Evolutionary conservation across 108 stramenopile genomes (phyloP).

Genomic region (Cyclotella atomus): DNA sequence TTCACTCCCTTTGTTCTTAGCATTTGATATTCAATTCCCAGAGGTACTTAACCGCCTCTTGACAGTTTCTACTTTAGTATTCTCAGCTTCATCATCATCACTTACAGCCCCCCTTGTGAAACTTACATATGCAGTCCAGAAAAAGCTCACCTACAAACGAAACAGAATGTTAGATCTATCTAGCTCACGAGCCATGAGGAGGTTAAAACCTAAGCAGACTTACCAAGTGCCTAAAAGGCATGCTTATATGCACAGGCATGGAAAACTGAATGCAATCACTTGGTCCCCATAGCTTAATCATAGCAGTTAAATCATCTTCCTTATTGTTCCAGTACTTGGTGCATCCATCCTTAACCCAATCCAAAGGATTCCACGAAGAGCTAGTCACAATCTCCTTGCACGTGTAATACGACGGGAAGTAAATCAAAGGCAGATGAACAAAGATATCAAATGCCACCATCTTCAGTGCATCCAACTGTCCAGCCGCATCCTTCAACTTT

Average conservation of each 20-base stretch:
- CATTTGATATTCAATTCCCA: conserved; percentile 25
- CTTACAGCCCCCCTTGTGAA: conserved; percentile 83
- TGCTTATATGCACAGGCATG: conserved; percentile 84
- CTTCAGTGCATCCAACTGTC: conserved; percentile 82
- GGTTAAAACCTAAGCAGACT: too few relatives aligned
- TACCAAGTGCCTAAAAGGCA: conserved; percentile 89
- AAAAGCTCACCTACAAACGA: conserved; percentile 64
- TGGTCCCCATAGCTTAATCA: conserved; percentile 90
- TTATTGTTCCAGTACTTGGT: conserved; percentile 77
- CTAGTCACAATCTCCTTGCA: conserved; percentile 89
- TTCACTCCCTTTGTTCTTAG: too few relatives aligned
- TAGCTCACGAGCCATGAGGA: too few relatives aligned
- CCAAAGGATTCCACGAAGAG: conserved; percentile 78
- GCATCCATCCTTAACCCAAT: conserved; percentile 85
- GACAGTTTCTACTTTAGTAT: neutral
- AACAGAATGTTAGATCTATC: neutral
- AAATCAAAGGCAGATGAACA: conserved; percentile 88
- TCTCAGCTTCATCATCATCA: conserved; percentile 28
- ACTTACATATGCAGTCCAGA: conserved; percentile 93
- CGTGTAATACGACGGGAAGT: conserved; percentile 92
- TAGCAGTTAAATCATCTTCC: conserved; percentile 84
- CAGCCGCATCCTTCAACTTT: conserved; percentile 81
- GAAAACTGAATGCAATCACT: conserved; percentile 91
- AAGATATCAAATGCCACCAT: conserved; percentile 92
- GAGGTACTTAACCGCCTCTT: conserved; percentile 39